A percentile compares a stretch with the other conserved stretches of the same genome.
Conservation (phyloP, 1,284 basidiomycete genomes). For the Exobasidium rhododendri region DNA sequence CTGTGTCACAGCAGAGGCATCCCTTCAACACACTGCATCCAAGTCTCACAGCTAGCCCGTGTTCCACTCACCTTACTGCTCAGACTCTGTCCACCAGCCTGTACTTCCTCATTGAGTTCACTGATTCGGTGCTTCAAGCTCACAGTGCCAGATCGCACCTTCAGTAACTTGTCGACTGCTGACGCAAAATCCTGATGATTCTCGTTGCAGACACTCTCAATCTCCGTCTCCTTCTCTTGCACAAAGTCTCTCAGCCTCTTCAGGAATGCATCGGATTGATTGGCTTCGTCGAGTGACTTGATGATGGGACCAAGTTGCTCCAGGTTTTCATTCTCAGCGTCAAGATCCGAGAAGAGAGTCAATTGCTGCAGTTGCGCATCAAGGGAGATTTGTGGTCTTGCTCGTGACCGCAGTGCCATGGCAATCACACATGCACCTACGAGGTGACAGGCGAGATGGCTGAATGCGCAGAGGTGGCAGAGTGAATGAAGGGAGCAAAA, state of each 20-base stretch:
- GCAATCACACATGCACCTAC: not conserved
- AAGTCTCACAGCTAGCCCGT: not conserved
- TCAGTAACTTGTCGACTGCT: slow-evolving; percentile 90
- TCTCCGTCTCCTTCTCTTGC: slow-evolving; percentile 88
- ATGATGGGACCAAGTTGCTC: slow-evolving; percentile 55
- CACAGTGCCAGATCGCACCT: slow-evolving; percentile 72
- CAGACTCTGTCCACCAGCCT: slow-evolving; percentile 43
- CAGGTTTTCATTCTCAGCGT: slow-evolving; percentile 48
- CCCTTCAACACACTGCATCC: too few relatives aligned
- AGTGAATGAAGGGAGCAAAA: too few relatives aligned
- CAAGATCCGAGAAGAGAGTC: slow-evolving; percentile 50
- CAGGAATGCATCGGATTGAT: slow-evolving; percentile 87
- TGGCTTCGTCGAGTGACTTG: slow-evolving; percentile 71
- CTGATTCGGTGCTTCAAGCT: slow-evolving; percentile 61
- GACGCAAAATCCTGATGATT: slow-evolving; percentile 97
- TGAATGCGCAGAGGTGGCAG: too few relatives aligned
- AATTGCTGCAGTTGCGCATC: slow-evolving; percentile 53
- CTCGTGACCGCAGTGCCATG: slow-evolving; percentile 14
- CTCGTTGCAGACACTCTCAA: slow-evolving; percentile 88
- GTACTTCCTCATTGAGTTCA: slow-evolving; percentile 63
- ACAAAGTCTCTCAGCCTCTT: slow-evolving; percentile 81
- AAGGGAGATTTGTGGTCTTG: slow-evolving; percentile 43
- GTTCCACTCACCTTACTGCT: slow-evolving; percentile 28
- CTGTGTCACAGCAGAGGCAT: too few relatives aligned
- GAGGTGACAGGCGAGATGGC: too few relatives aligned